Base-by-base conservation (phyloP, 108 stramenopile genomes). In the Conticribra guillardii region DNA sequence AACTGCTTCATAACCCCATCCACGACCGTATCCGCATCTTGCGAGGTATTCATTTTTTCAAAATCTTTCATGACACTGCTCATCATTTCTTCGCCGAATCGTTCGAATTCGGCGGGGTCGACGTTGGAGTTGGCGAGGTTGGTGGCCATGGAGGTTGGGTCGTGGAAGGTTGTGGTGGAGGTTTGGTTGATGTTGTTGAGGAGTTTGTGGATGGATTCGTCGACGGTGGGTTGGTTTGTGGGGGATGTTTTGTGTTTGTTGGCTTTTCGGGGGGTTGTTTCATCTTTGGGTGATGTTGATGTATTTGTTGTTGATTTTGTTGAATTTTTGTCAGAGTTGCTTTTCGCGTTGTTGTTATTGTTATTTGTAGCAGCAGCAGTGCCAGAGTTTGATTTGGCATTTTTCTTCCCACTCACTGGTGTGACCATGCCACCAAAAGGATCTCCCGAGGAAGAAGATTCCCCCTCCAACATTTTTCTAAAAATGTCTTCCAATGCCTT, bases 1-100 rank as follows among this genome's bases (percentile, higher is more conserved):
- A 96, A 64, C 63, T 96, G 96, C 60, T 89, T 61, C 96, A 96
- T 93, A 82, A 96, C 91, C 46, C 89, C 86, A 73, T 97, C 94
- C 29, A 97, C 81, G 24, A 97, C 55, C 3, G 81, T 88, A 66
- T 96, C 85, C 32, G 89, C 71, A 57, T 90, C 89, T 55, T 82
- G 75, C 52, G 87, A 88, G 54, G 86, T 67, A 18, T 84, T 87
- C 79, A 91, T 60, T 57, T 73, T 67, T 66, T 85, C 87, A 54
- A 93, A 89, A 66, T 91, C 85, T 17, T 33, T 50, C 84, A 89
- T 91, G 71, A 93, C 82, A 28, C 86, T 67, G 26, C 37, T 47
- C 88, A 93, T 91, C 50, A 90, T 89, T 22, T 86, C 71, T 60
- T 90, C 92, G 47, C 84, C 84, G 24, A 76, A 61, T 30, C 66